Conservation (phyloP, 2,329 filamentous ascomycete species). For the Alternaria conjuncta region DNA sequence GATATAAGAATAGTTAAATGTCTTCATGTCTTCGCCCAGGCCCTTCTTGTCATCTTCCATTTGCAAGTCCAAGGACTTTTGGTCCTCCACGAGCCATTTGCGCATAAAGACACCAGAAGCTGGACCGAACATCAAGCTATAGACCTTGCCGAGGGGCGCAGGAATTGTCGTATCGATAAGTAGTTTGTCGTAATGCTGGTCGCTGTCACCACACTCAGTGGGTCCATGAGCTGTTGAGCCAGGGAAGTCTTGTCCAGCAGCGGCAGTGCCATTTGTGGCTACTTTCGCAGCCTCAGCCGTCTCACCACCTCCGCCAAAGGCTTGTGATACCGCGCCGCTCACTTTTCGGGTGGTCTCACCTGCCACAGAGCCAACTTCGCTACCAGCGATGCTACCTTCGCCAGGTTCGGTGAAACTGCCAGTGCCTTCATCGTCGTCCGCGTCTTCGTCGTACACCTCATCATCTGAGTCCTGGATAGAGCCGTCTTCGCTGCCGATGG, state of each 20-base stretch:
- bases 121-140: slow-evolving; percentile 84
- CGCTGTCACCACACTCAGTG: slow-evolving; percentile 82
- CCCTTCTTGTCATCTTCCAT: slow-evolving; percentile 84
- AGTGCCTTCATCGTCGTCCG: slow-evolving; percentile 73
- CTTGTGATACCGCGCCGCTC: slow-evolving; percentile 61
- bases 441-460: slow-evolving; percentile 80
- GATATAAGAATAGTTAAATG: slow-evolving; percentile 82
- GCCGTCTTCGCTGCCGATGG: slow-evolving; percentile 55
- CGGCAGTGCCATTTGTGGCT: slow-evolving; percentile 50
- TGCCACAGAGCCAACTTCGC: slow-evolving; percentile 59
- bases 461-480: slow-evolving; percentile 72
- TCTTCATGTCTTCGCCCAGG: slow-evolving; percentile 74
- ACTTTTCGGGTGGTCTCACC: slow-evolving; percentile 69
- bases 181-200: slow-evolving; percentile 81
- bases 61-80: slow-evolving; percentile 87
- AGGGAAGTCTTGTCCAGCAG: slow-evolving; percentile 71
- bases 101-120: slow-evolving; percentile 80
- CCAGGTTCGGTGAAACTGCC: slow-evolving; percentile 67
- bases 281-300: slow-evolving; percentile 47
- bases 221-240: slow-evolving; percentile 81
- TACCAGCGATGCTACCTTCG: slow-evolving; percentile 61
- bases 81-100: slow-evolving; percentile 84
- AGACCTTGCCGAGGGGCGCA: slow-evolving; percentile 90
- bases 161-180: slow-evolving; percentile 85
- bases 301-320: slow-evolving; percentile 46